phyloP scores from a whole-genome alignment of 495 filamentous ascomycete species.

The Lindgomyces ingoldianus region DNA sequence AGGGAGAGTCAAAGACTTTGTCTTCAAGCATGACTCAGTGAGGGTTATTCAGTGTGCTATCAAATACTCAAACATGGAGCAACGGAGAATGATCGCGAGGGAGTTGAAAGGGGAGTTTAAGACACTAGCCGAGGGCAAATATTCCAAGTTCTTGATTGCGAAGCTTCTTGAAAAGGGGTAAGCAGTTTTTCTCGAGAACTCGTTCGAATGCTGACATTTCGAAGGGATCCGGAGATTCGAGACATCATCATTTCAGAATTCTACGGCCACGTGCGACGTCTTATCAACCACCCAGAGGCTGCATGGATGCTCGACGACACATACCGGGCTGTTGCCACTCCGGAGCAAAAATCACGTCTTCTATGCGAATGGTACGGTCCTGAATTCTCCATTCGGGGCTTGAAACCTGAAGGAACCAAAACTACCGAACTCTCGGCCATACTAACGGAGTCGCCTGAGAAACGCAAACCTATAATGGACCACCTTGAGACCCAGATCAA shows the following conservation, averaged over 20 bases:
- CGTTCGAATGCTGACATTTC: slow-evolving; percentile 5
- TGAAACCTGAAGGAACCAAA: slow-evolving; percentile 49
- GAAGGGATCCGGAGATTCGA: slow-evolving; percentile 69
- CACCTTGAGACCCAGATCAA: slow-evolving; percentile 83
- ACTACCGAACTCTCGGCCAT: slow-evolving; percentile 70
- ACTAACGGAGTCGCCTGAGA: slow-evolving; percentile 73
- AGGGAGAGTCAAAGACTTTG: slow-evolving; percentile 87
- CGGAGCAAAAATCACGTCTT: slow-evolving; percentile 76
- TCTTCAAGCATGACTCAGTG: slow-evolving; percentile 97
- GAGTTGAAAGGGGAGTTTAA: slow-evolving; percentile 86
- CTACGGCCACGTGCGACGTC: slow-evolving; percentile 83
- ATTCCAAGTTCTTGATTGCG: slow-evolving; percentile 93
- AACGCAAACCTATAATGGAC: slow-evolving; percentile 80
- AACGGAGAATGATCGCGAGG: slow-evolving; percentile 79
- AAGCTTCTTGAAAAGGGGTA: slow-evolving; percentile 86
- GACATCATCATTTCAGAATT: slow-evolving; percentile 91
- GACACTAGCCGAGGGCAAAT: slow-evolving; percentile 85
- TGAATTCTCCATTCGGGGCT: slow-evolving; percentile 82
- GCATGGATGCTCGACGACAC: slow-evolving; percentile 97
- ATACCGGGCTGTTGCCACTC: slow-evolving; percentile 81
- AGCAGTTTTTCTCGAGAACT: neutral
- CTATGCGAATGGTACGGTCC: slow-evolving; percentile 96
- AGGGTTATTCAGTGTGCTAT: slow-evolving; percentile 92
- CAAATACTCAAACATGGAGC: slow-evolving; percentile 85
- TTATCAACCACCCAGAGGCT: slow-evolving; percentile 94